These are phyloP conservation scores for Lachnellula occidentalis DNA, from an alignment of 2,329 filamentous ascomycete species.

Conservation along the genomic window DNA sequence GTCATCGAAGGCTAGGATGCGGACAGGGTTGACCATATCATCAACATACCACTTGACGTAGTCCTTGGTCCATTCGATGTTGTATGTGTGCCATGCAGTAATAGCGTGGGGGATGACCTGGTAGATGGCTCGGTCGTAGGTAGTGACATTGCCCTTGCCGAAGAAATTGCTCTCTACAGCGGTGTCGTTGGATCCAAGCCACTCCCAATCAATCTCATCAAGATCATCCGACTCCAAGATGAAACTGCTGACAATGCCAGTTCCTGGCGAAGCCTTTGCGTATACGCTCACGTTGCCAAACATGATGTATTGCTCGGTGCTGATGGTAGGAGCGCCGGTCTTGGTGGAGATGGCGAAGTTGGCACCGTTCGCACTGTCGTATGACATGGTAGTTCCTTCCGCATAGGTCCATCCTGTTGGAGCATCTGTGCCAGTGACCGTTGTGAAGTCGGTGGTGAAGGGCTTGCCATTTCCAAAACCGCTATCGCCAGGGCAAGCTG, in stretches of 20 bases:
- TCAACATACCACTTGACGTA: conserved; percentile 56
- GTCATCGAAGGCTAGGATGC: conserved; percentile 42
- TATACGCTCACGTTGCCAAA: conserved; percentile 46
- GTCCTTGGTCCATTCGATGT: conserved; percentile 59
- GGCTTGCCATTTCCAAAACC: conserved; percentile 33
- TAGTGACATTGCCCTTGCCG: conserved; percentile 48
- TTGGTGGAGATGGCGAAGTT: conserved; percentile 44
- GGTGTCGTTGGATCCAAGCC: conserved; percentile 29
- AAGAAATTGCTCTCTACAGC: conserved; percentile 48
- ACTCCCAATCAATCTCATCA: conserved; percentile 50
- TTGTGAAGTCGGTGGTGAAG: conserved; percentile 39
- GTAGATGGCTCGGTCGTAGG: conserved; percentile 41
- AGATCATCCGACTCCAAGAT: conserved; percentile 46
- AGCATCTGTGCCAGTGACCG: conserved; percentile 34
- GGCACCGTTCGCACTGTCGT: conserved; percentile 37
- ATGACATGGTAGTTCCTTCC: conserved; percentile 37
- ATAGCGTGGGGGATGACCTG: conserved; percentile 32
- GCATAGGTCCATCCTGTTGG: conserved; percentile 50
- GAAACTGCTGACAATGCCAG: conserved; percentile 44
- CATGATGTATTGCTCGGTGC: conserved; percentile 44
- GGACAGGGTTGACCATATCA: conserved; percentile 34
- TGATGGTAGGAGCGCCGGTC: conserved; percentile 43
- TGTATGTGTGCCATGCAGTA: conserved; percentile 55
- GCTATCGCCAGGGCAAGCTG: conserved; percentile 38
- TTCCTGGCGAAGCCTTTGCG: conserved; percentile 42